Percentiles rank a stretch among this genome's conserved stretches.
Evolutionary conservation across 306 rosid genomes (phyloP).

Genomic region (Corylus heterophylla): DNA sequence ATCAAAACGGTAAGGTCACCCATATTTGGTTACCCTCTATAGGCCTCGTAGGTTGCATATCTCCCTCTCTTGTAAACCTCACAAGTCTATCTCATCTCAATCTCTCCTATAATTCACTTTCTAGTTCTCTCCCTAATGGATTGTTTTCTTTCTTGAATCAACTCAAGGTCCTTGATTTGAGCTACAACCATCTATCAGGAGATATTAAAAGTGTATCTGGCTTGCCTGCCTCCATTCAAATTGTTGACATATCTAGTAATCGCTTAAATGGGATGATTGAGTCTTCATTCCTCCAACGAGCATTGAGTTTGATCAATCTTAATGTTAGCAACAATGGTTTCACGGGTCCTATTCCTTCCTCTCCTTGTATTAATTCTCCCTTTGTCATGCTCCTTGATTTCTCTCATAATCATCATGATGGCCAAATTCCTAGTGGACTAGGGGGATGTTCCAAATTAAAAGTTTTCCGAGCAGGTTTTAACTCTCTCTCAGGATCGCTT

Average conservation of each 20-base stretch:
- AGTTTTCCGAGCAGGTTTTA: constrained; percentile 6
- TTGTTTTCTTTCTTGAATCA: constrained; percentile 8
- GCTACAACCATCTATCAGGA: constrained; percentile 12
- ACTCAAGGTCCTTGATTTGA: constrained; percentile 20
- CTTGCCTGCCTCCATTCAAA: not conserved
- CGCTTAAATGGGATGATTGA: not conserved
- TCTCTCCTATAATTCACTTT: not conserved
- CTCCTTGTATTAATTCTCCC: not conserved
- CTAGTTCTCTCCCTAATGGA: not conserved
- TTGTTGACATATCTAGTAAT: constrained; percentile 12
- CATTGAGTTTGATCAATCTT: not conserved
- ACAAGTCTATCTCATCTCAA: not conserved
- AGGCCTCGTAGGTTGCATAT: not conserved
- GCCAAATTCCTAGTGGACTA: not conserved
- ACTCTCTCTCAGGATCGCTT: not conserved
- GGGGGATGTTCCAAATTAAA: constrained; percentile 15
- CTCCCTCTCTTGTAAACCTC: not conserved
- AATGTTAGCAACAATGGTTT: constrained; percentile 1
- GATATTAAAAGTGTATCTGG: not conserved
- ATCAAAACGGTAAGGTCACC: not conserved
- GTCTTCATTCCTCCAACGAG: not conserved
- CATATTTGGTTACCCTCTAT: not conserved
- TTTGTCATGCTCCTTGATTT: constrained; percentile 10
- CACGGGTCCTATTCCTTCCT: not conserved
- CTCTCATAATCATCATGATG: not conserved